Percentiles rank a stretch among this genome's conserved stretches.
Conservation (phyloP, 805 yeast species). For the Candida silvicultrix region DNA sequence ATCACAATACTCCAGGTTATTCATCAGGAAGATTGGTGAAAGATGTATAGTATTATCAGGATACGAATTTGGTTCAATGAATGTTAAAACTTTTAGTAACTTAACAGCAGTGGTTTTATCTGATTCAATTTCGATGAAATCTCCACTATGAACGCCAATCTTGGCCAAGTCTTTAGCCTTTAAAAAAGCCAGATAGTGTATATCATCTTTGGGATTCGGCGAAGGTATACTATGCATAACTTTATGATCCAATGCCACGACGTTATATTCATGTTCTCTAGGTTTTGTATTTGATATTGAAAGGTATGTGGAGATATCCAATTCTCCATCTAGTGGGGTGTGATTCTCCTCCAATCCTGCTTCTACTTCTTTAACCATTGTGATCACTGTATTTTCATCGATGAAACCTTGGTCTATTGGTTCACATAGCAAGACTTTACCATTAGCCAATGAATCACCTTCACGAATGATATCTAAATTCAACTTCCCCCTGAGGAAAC, state of each 20-base stretch:
- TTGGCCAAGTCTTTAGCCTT: slow-evolving; percentile 43
- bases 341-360: background rate
- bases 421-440: slow-evolving; percentile 55
- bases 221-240: slow-evolving; percentile 8
- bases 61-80: slow-evolving; percentile 56
- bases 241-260: slow-evolving; percentile 1
- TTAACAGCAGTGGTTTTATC: slow-evolving; percentile 1
- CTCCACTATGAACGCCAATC: slow-evolving; percentile 67
- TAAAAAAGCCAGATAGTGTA: slow-evolving; percentile 38
- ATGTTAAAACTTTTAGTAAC: slow-evolving; percentile 39
- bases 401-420: slow-evolving; percentile 68
- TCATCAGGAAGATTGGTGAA: slow-evolving; percentile 57
- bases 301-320: slow-evolving; percentile 14
- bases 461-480: slow-evolving; percentile 12
- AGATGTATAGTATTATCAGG: slow-evolving; percentile 36
- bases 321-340: background rate
- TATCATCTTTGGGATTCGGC: slow-evolving; percentile 32
- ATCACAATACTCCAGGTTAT: slow-evolving; percentile 25
- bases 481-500: slow-evolving; percentile 5
- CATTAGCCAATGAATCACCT: slow-evolving; percentile 21
- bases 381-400: slow-evolving; percentile 40
- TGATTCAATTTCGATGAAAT: slow-evolving; percentile 36
- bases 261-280: slow-evolving; percentile 1
- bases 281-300: slow-evolving; percentile 1
- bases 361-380: slow-evolving; percentile 35